Evolutionary conservation across 2,329 filamentous ascomycete species (phyloP), one percentile per base, ranked within the genome.

Genomic region (Fusarium tjaetaba): DNA sequence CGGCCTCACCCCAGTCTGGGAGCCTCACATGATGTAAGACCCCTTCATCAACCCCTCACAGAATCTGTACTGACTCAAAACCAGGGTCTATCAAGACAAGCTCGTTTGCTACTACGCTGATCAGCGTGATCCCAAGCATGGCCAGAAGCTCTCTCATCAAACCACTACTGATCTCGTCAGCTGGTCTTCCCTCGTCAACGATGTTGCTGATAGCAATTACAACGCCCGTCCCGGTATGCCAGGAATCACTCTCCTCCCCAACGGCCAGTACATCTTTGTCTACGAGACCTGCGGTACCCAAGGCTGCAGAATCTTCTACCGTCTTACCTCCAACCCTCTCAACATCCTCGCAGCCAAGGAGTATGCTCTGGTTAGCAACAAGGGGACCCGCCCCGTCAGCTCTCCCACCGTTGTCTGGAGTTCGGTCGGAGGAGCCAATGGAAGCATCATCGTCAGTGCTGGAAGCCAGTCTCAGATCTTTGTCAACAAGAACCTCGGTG

Each of bases 31-130:
- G 60, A 78, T 90, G 79, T 82, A 71, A 75, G 78, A 51, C 8
- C 7, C 24, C 7, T 20, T 34, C 15, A 2, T 20, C 10, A 10
- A 13, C 2, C 3, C 11, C 16, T 4, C 1, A 6, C 4, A 24
- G 5, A 8, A 26, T 1, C 2, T 22, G 11, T 1, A 45, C 68
- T 74, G 32, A 76, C 22, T 10, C 7, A 15, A 2, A 11, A 15
- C 4, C 7, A 86, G 87, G 78, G 83, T 87, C 34, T 86, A 90
- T 77, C 81, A 92, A 53, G 85, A 88, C 60, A 84, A 88, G 52
- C 82, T 94, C 15, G 86, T 93, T 43, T 85, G 86, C 77, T 94
- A 92, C 83, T 94, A 93, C 82, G 91, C 91, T 1, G 92, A 94
- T 80, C 92, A 94, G 79, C 87, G 92, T 45, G 90, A 91, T 71